These are phyloP conservation scores for Backusella westeae DNA, from an alignment of 192 early-diverging fungal genomes.

Conservation along the genomic window DNA sequence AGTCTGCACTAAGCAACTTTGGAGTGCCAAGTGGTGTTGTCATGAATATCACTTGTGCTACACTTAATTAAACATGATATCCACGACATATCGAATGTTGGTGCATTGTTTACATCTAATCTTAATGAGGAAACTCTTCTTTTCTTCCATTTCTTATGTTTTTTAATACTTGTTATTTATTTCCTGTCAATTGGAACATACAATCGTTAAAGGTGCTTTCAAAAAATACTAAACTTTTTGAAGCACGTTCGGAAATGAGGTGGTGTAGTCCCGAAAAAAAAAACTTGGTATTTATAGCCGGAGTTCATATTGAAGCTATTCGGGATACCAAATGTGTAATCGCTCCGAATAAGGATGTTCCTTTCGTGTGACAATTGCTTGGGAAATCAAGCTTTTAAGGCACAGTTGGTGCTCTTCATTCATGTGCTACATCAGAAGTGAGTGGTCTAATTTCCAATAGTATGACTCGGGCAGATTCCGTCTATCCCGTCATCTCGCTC, in stretches of 20 bases:
- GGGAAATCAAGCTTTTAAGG: conserved; percentile 2
- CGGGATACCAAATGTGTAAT: not conserved
- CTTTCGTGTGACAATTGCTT: not conserved
- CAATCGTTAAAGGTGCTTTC: not conserved
- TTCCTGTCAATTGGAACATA: not conserved
- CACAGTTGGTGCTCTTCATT: not conserved
- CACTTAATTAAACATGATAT: not conserved
- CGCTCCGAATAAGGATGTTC: not conserved
- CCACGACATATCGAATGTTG: not conserved
- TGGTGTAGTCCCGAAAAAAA: not conserved
- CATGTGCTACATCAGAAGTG: conserved; percentile 3
- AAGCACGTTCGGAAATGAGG: not conserved
- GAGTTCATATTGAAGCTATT: not conserved
- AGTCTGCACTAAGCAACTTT: not conserved
- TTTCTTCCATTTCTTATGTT: not conserved
- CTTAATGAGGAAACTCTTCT: not conserved
- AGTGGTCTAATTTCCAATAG: conserved; percentile 1
- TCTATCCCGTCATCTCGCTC: not conserved
- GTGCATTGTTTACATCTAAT: conserved; percentile 2
- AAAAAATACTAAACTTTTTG: not conserved
- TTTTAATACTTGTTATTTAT: not conserved
- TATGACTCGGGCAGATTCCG: not conserved
- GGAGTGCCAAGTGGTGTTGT: not conserved
- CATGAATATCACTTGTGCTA: conserved; percentile 1
- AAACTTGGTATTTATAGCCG: not conserved